Base-by-base conservation (phyloP, 1,284 basidiomycete genomes). In the Trametes versicolor region DNA sequence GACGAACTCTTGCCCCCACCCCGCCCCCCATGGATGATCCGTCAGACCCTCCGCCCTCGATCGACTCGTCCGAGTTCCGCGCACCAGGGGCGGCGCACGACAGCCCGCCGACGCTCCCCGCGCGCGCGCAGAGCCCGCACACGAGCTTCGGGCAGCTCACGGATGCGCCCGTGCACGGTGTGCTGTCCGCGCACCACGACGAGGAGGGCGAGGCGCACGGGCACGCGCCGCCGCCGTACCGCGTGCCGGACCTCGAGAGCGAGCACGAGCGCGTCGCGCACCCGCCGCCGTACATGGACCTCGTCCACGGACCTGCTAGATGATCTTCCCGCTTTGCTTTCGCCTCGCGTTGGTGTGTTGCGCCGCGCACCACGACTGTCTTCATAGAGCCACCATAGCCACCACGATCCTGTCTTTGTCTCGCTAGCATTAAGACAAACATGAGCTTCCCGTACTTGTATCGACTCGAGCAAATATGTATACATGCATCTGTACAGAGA, bases 21-120 rank as follows among this genome's bases (percentile, higher is more conserved):
- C 92, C 91, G 0, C 91, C 92, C 0, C 92, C 89, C n/a, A 85
- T 94, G 80, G 92, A 94, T 72, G 93, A 95, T 76, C 93, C 93
- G 25, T 90, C 90, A 1, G 91, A 93, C 75, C 90, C 91, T 32
- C 94, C 93, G 3, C 93, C 92, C 17, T 90, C 88, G 4, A 93
- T 95, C 73, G 90, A 94, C 75, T 89, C 90, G 12, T 63, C 64
- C 32, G 90, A 89, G 56, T 93, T 91, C 74, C 82, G 90, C 62
- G 86, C 85, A 8, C 88, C 88, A 17, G 80, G 81, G 23, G 76
- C 76, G 9, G 71, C 82, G 34, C 60, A 56, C 27, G 80, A 82
- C 39, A 81, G 62, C 45, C 68, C 81, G 23, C 80, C 82, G 41
- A 13, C 60, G 53, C 34, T 56, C 25, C 60, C 60, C 15, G 60